These are phyloP conservation scores for Grosmannia penicillata DNA, from an alignment of 2,329 filamentous ascomycete species.

Conservation along the genomic window DNA sequence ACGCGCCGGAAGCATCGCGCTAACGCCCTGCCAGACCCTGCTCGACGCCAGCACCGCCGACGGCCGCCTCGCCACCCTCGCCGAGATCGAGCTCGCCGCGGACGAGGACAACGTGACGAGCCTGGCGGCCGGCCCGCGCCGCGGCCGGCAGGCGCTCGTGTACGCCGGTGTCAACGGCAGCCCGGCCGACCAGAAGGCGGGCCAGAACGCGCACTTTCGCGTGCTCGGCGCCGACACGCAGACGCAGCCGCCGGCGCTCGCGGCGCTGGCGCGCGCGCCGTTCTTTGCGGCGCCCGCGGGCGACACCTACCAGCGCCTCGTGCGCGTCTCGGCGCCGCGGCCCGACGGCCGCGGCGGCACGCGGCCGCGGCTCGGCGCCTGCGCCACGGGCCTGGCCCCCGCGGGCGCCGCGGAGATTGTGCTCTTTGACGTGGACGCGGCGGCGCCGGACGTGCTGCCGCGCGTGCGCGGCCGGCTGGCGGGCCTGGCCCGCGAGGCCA, in stretches of 20 bases:
- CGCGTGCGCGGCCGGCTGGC: constrained; percentile 32
- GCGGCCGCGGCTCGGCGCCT: constrained; percentile 52
- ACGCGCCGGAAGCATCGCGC: no score
- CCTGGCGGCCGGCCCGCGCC: constrained; percentile 52
- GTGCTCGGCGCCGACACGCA: constrained; percentile 47
- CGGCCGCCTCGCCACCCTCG: constrained; percentile 43
- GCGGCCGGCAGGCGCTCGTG: constrained; percentile 37
- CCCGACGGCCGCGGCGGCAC: constrained; percentile 24
- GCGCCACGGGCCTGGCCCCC: constrained; percentile 63
- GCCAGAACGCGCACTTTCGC: constrained; percentile 73
- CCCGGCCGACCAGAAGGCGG: constrained; percentile 52
- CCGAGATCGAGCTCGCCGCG: constrained; percentile 63
- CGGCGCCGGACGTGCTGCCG: constrained; percentile 14
- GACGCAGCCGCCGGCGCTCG: constrained; percentile 20
- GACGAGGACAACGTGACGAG: constrained; percentile 85
- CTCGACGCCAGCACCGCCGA: constrained; percentile 55
- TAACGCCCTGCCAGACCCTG: no score
- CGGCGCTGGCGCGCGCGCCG: constrained; percentile 35
- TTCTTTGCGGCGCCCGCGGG: constrained; percentile 30
- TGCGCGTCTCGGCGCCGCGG: constrained; percentile 35
- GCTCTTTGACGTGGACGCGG: constrained; percentile 53
- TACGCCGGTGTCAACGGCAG: constrained; percentile 80
- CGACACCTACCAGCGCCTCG: constrained; percentile 42
- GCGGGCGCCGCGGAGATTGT: constrained; percentile 62
- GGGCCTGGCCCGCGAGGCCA: constrained; percentile 38